These are phyloP conservation scores for Cryptococcus hybrid DNA, from an alignment of 1,284 basidiomycete genomes.

Conservation along the genomic window DNA sequence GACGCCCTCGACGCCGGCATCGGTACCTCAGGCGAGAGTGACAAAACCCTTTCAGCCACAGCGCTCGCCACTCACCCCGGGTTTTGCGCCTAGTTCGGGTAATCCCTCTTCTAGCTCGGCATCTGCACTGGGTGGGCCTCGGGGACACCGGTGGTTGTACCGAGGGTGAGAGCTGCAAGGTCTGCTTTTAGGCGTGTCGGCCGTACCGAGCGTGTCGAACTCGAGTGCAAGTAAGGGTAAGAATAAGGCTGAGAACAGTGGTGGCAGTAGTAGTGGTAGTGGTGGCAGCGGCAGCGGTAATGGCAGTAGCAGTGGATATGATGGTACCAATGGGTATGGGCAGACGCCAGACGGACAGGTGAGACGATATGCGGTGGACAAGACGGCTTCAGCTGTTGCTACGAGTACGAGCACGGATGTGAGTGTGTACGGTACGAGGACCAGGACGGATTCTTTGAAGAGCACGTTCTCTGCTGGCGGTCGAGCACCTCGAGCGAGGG, in stretches of 20 bases:
- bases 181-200: background rate
- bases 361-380: background rate
- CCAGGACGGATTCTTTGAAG: constrained; percentile 5
- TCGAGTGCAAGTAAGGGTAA: too few species aligned
- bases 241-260: background rate
- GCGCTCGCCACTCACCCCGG: background rate
- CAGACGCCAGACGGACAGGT: constrained; percentile 1
- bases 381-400: background rate
- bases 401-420: too few species aligned
- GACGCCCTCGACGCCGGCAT: constrained; percentile 2
- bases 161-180: constrained; percentile 7
- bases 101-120: background rate
- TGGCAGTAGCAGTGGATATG: background rate
- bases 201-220: too few species aligned
- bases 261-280: constrained; percentile 1
- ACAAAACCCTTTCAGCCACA: background rate
- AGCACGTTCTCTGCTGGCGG: constrained; percentile 1
- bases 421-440: background rate
- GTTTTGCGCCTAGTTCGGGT: too few species aligned
- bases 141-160: constrained; percentile 3
- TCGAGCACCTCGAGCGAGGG: constrained; percentile 2
- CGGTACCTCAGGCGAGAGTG: constrained; percentile 1
- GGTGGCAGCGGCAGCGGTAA: too few species aligned
- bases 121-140: background rate
- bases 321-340: background rate